Base-by-base conservation (phyloP, 345 rosid species). In the Rhodamnia rubescens region DNA sequence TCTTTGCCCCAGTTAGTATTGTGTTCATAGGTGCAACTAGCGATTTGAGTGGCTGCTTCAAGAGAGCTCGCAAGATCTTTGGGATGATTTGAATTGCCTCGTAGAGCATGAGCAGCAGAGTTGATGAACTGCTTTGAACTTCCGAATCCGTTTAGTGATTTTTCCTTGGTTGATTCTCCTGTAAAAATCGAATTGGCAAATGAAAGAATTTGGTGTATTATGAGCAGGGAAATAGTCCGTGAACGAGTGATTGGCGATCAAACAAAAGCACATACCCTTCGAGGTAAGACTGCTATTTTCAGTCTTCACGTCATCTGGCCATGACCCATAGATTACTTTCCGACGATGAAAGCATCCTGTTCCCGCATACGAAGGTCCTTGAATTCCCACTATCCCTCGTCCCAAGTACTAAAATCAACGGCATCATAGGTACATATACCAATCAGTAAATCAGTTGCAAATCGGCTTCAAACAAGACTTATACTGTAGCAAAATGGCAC, bases 291-390 rank as follows among this genome's bases (percentile, higher is more conserved):
- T 82, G 16, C 52, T 14, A 52, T 26, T 87, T 89, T 83, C 88
- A 53, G 14, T 57, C 53, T 56, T 85, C 85, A 4, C 18, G 22
- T 91, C 91, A 4, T 89, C 85, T 0, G 94, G 91, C 83, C 89
- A 85, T 7, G 86, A 53, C 21, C 95, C 96, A 49, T 95, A 95
- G 11, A 95, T 91, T 21, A 93, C 93, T 91, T 92, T 91, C 84
- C 96, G 88, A 82, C 92, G 91, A n/a, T 91, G 96, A 52, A 95
- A 89, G 32, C 96, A 88, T 81, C 98, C 96, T 8, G 98, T 87
- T 5, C 96, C 99, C 0, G 5, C 51, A 26, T 95, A 95, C 1
- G 42, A 7, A 4, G 93, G 85, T 56, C 96, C 98, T 89, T 94
- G 98, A 80, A 93, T 83, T 74, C 95, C 97, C 10, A 55, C 90